phyloP scores from a whole-genome alignment of 768 basidiomycete species.

The Amanita thiersii region DNA sequence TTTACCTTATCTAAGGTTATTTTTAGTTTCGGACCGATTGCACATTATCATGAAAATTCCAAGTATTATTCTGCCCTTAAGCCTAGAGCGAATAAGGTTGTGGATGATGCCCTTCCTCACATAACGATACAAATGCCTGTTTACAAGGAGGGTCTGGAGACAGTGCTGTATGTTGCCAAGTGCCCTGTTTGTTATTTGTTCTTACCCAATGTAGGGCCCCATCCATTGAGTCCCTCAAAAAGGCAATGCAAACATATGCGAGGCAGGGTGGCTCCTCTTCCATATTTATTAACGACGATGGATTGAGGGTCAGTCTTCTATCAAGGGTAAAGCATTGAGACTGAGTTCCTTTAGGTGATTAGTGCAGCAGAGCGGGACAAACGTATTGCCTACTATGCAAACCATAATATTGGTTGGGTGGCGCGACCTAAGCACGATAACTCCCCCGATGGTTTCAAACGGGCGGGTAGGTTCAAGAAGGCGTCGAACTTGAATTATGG shows the following conservation, averaged over 20 bases:
- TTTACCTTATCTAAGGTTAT: slow-evolving; percentile 15
- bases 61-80: slow-evolving; percentile 69
- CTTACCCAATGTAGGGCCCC: slow-evolving; percentile 27
- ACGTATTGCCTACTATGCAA: slow-evolving; percentile 63
- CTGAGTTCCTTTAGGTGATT: slow-evolving; percentile 33
- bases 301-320: slow-evolving; percentile 31
- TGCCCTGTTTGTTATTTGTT: not conserved
- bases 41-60: slow-evolving; percentile 72
- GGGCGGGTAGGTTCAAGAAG: slow-evolving; percentile 88
- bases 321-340: not conserved
- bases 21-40: slow-evolving; percentile 63
- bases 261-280: slow-evolving; percentile 74
- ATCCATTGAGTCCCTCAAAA: slow-evolving; percentile 66
- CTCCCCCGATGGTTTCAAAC: slow-evolving; percentile 47
- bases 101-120: slow-evolving; percentile 59
- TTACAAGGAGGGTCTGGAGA: slow-evolving; percentile 70
- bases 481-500: slow-evolving; percentile 89
- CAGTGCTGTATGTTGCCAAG: slow-evolving; percentile 46
- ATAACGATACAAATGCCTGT: slow-evolving; percentile 81
- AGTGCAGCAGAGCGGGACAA: slow-evolving; percentile 49
- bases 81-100: slow-evolving; percentile 37
- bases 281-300: slow-evolving; percentile 79
- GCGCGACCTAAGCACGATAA: slow-evolving; percentile 64
- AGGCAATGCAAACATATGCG: slow-evolving; percentile 82
- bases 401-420: slow-evolving; percentile 70